A percentile compares a stretch with the other conserved stretches of the same genome.
These are phyloP conservation scores for Wickerhamia fluorescens DNA, from an alignment of 805 yeast genomes.

Conservation along the genomic window DNA sequence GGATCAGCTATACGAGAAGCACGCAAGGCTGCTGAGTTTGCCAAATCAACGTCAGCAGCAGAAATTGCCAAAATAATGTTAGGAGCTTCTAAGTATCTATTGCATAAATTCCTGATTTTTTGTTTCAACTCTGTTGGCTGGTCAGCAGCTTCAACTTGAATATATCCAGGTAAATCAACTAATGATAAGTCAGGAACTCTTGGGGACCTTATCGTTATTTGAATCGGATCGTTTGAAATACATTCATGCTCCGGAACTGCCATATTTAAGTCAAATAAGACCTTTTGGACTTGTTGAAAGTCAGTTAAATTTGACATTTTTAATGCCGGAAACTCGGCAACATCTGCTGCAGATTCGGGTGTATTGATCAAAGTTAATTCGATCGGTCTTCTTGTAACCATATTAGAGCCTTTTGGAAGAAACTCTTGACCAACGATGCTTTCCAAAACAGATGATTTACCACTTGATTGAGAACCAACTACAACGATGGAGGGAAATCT, in stretches of 20 bases:
- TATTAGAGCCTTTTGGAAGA: slow-evolving; percentile 92
- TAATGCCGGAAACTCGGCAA: slow-evolving; percentile 90
- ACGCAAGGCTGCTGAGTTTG: slow-evolving; percentile 88
- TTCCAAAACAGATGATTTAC: slow-evolving; percentile 93
- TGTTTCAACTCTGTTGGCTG: slow-evolving; percentile 82
- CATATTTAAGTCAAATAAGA: slow-evolving; percentile 82
- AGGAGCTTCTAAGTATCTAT: slow-evolving; percentile 81
- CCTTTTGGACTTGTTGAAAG: slow-evolving; percentile 80
- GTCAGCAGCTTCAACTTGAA: slow-evolving; percentile 93
- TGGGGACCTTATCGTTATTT: slow-evolving; percentile 84
- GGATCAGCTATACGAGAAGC: slow-evolving; percentile 92
- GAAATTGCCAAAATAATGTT: slow-evolving; percentile 93
- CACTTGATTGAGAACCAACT: slow-evolving; percentile 95
- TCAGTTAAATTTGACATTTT: slow-evolving; percentile 77
- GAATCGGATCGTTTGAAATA: slow-evolving; percentile 90
- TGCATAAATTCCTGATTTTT: slow-evolving; percentile 74
- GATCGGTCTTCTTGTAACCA: slow-evolving; percentile 97
- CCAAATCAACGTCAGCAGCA: slow-evolving; percentile 96
- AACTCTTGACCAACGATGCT: slow-evolving; percentile 98
- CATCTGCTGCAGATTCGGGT: slow-evolving; percentile 71
- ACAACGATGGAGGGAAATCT: slow-evolving; percentile 93
- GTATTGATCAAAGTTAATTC: slow-evolving; percentile 89
- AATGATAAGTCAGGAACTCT: slow-evolving; percentile 81
- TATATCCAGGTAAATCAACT: slow-evolving; percentile 96
- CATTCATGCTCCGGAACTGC: slow-evolving; percentile 86